Conservation (phyloP, 768 basidiomycete species). For the Lanmaoa pseudosensibilis region DNA sequence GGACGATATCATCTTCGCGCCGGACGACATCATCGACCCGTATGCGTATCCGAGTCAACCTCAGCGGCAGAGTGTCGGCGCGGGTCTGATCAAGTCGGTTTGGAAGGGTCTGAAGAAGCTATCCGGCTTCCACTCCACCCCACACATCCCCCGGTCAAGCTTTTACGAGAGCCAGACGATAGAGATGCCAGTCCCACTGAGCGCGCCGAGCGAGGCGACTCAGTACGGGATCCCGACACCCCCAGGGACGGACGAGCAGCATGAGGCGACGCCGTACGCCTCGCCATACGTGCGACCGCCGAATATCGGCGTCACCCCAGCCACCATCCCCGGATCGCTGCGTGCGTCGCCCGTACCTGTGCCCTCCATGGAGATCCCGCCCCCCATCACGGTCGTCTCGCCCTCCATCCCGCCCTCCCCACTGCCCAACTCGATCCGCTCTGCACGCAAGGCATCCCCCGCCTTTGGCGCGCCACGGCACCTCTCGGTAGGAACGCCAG, state of each 20-base stretch:
- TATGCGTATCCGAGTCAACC: constrained; percentile 10
- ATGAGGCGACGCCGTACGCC: constrained; percentile 14
- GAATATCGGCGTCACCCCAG: not conserved
- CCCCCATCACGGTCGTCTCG: constrained; percentile 20
- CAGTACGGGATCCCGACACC: constrained; percentile 19
- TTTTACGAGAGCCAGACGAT: constrained; percentile 4
- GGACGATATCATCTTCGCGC: constrained; percentile 16
- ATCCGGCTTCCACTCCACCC: constrained; percentile 14
- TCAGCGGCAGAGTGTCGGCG: constrained; percentile 7
- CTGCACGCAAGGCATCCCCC: not conserved
- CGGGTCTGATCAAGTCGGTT: constrained; percentile 29
- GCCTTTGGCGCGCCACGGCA: not conserved
- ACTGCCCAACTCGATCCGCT: constrained; percentile 3
- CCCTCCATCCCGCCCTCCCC: constrained; percentile 14
- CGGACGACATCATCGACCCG: constrained; percentile 1
- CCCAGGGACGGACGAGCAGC: constrained; percentile 22
- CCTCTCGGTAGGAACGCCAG: not conserved
- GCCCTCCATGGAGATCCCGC: not conserved
- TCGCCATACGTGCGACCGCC: constrained; percentile 14
- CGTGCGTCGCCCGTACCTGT: not conserved
- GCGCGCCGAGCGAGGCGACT: constrained; percentile 5
- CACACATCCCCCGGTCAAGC: not conserved
- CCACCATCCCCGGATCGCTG: not conserved
- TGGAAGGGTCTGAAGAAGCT: constrained; percentile 36
- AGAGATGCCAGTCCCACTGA: constrained; percentile 2